These are phyloP conservation scores for Wickerhamiella vanderwaltii DNA, from an alignment of 805 yeast genomes.

Conservation along the genomic window DNA sequence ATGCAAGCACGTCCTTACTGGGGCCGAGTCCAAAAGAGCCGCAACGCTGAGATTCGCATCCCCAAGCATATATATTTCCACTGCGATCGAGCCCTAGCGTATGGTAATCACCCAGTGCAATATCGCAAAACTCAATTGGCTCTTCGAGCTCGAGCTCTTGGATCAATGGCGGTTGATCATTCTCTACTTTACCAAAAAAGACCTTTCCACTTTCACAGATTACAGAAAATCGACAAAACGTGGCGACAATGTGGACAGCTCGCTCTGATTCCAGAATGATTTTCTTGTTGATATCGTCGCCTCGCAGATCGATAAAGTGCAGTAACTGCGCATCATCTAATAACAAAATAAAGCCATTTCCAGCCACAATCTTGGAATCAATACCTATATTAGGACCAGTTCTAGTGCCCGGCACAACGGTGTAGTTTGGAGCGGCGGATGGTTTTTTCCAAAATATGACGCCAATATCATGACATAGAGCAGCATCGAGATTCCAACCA, in stretches of 20 bases:
- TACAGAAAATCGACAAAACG: conserved; percentile 41
- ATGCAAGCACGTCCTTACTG: conserved; percentile 13
- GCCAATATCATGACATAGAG: conserved; percentile 1
- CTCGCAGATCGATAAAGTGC: conserved; percentile 29
- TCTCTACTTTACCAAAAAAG: conserved; percentile 23
- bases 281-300: conserved; percentile 12
- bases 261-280: conserved; percentile 7
- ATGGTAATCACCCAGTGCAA: conserved; percentile 66
- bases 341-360: conserved; percentile 41
- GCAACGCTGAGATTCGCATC: conserved; percentile 45
- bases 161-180: conserved; percentile 11
- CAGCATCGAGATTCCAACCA: conserved; percentile 4
- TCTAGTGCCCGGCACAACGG: background rate
- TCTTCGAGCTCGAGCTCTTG: conserved; percentile 25
- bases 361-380: conserved; percentile 40
- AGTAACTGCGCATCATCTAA: conserved; percentile 36
- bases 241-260: conserved; percentile 18
- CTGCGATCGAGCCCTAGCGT: conserved; percentile 44
- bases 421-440: background rate
- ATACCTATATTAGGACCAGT: conserved; percentile 12
- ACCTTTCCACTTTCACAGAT: conserved; percentile 44
- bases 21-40: conserved; percentile 64
- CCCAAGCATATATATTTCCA: conserved; percentile 57
- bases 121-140: conserved; percentile 37
- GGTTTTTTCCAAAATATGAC: background rate